Percentiles rank a stretch among this genome's conserved stretches.
phyloP scores from a whole-genome alignment of 371 early-diverging fungal genomes.

The Circinella minor region DNA sequence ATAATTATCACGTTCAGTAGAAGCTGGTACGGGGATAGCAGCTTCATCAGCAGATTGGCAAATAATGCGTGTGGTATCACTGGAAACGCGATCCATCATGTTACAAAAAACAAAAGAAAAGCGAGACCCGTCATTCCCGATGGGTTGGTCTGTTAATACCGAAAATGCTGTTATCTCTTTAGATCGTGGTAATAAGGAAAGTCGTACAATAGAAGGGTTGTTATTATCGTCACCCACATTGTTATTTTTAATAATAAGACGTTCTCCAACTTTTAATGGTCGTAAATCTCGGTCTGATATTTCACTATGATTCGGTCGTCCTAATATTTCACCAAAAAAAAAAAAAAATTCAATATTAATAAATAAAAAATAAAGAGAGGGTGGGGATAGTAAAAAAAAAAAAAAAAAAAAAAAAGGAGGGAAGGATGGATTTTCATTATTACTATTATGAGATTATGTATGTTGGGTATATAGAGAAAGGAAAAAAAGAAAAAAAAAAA shows the following conservation, averaged over 20 bases:
- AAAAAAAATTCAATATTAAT: too few relatives aligned
- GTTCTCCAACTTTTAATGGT: constrained; percentile 29
- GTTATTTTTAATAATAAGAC: constrained; percentile 17
- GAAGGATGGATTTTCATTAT: too few relatives aligned
- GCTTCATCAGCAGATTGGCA: constrained; percentile 36
- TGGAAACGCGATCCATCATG: neutral
- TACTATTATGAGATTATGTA: too few relatives aligned
- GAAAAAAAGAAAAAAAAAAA: too few relatives aligned
- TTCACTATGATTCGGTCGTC: constrained; percentile 29
- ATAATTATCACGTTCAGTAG: constrained; percentile 34
- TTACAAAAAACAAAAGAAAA: constrained; percentile 55
- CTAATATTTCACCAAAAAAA: constrained; percentile 9
- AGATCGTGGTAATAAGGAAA: constrained; percentile 12
- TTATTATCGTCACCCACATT: neutral
- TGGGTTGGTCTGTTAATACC: constrained; percentile 48
- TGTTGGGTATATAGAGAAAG: too few relatives aligned
- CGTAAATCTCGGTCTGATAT: constrained; percentile 16
- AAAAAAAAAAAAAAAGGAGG: too few relatives aligned
- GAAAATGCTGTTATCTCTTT: constrained; percentile 35
- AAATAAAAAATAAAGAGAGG: too few relatives aligned
- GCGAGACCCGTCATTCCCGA: constrained; percentile 28
- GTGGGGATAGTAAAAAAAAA: too few relatives aligned
- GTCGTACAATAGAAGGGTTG: constrained; percentile 8
- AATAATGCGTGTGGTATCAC: constrained; percentile 18
- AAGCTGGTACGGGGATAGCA: constrained; percentile 52